Base-by-base conservation (phyloP, 139 green algal genomes). In the Chlamydomonas sp. region DNA sequence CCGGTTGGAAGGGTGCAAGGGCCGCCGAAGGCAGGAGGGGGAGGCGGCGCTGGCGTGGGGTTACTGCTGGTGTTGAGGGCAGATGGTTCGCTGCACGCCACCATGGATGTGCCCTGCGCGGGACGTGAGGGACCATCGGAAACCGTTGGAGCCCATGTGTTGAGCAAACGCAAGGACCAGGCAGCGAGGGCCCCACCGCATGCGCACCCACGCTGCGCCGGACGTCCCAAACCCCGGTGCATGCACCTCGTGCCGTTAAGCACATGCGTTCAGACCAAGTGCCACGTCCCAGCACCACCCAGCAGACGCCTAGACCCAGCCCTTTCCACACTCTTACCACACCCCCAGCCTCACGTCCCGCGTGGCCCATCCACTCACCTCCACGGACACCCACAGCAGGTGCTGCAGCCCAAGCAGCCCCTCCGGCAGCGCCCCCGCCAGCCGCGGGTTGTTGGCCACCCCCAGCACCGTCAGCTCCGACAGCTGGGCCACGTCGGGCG, bases 341-440 rank as follows among this genome's bases (percentile, higher is more conserved):
- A 64, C 79, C 63, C 20, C 63, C 61, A 84, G 64, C 17, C 63
- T 59, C n/a, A 64, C 76, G 63, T 59, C 62, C 69, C 79, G 57
- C 58, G 16, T 80, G 15, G 17, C n/a, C n/a, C 83, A 80, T 15
- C 10, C 49, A 64, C 76, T 62, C 72, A 91, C 88, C 89, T 84
- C 67, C 66, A 92, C 85, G 1, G 85, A 90, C 68, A 90, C n/a
- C 85, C 86, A 92, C 58, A 90, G 78, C 57, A 92, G 57, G 61
- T 86, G 69, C 15, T 63, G 1, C 18, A 92, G 58, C 5, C 8
- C 7, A 12, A 59, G 14, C 10, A 79, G 61, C 6, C 59, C 59
- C 3, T 14, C 17, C 0, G 90, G 90, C 7, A 92, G 77, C 2
- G 2, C 20, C 1, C 85, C 90, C 0, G 17, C 12, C 17, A 92